These are phyloP conservation scores for Pythium periplocum DNA, from an alignment of 352 stramenopile genomes.

Conservation along the genomic window DNA sequence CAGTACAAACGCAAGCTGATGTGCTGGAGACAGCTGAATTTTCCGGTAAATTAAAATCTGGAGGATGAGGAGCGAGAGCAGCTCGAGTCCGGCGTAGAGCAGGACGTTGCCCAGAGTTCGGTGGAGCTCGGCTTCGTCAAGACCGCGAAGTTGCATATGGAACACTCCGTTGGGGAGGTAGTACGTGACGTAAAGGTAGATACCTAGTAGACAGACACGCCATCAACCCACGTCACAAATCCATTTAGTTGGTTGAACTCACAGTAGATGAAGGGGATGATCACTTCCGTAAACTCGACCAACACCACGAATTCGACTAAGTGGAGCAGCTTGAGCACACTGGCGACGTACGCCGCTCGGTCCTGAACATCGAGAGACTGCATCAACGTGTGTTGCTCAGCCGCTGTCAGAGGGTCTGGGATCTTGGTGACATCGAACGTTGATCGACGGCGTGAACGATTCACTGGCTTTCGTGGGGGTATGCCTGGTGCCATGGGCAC, in stretches of 20 bases:
- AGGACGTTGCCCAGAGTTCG: constrained; percentile 4
- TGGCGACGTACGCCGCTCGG: constrained; percentile 1
- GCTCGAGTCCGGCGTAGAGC: constrained; percentile 22
- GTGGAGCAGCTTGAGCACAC: constrained; percentile 8
- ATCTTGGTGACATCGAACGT: too few species aligned
- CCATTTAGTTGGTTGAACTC: neutral
- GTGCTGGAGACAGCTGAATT: constrained; percentile 11
- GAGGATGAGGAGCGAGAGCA: constrained; percentile 19
- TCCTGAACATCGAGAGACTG: neutral
- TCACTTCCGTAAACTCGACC: constrained; percentile 1
- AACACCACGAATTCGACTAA: constrained; percentile 5
- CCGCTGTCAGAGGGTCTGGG: too few species aligned
- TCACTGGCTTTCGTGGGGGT: too few species aligned
- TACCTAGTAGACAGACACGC: neutral
- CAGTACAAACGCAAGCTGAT: constrained; percentile 25
- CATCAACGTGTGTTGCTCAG: neutral
- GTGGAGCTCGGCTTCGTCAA: neutral
- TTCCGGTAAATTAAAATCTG: constrained; percentile 14
- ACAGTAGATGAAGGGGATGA: constrained; percentile 10
- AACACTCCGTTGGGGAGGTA: constrained; percentile 20
- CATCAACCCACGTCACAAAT: neutral
- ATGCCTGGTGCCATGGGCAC: too few species aligned
- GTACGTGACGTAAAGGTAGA: constrained; percentile 13
- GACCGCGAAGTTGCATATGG: constrained; percentile 7
- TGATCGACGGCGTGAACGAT: too few species aligned